Evolutionary conservation across 176 grass and related monocot genomes (phyloP).

Genomic region (Oryza longistaminata): DNA sequence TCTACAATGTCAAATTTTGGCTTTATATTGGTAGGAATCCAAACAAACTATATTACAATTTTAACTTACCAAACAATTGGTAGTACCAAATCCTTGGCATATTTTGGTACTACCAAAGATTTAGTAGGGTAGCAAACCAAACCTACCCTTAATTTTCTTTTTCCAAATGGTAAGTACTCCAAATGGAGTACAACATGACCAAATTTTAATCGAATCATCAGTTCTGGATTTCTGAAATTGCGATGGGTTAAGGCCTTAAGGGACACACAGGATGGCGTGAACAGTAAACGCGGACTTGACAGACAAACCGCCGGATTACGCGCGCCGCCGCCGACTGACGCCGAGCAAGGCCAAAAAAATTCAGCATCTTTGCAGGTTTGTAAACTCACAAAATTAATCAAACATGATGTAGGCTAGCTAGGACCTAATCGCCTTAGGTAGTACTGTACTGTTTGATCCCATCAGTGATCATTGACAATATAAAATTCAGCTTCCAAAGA

Average conservation of each 20-base stretch:
- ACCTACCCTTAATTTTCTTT: no score
- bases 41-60: no score
- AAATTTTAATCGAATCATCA: neutral
- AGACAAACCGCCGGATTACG: neutral
- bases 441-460: neutral
- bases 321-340: neutral
- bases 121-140: no score
- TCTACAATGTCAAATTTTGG: no score
- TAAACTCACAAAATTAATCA: neutral
- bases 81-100: no score
- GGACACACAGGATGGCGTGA: neutral
- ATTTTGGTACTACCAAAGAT: no score
- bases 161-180: no score
- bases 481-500: neutral
- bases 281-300: no score
- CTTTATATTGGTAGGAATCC: no score
- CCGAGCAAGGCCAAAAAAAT: constrained; percentile 33
- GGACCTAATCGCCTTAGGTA: neutral
- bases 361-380: neutral
- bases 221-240: neutral
- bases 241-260: neutral
- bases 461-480: neutral
- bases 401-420: neutral
- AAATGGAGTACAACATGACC: no score
- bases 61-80: no score